Conservation (phyloP, 148 eudicot species). For the Chenopodium suecicum region DNA sequence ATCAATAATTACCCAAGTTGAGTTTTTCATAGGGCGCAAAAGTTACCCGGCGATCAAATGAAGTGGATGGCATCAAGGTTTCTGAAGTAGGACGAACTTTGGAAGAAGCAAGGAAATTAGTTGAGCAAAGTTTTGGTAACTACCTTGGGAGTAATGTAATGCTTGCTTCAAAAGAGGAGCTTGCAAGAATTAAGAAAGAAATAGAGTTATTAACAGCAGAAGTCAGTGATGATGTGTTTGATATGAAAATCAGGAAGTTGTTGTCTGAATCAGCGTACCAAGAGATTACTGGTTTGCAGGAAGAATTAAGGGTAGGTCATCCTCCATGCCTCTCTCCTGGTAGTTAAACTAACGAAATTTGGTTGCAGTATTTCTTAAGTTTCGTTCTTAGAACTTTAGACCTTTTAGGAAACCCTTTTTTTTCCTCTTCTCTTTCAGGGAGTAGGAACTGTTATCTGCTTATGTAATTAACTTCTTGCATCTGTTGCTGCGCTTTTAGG, state of each 20-base stretch:
- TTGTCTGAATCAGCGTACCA: slow-evolving; percentile 67
- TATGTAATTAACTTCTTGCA: not conserved
- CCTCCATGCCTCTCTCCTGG: not conserved
- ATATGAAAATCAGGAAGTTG: slow-evolving; percentile 59
- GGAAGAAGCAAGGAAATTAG: slow-evolving; percentile 95
- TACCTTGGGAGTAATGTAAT: slow-evolving; percentile 97
- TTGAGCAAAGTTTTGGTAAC: slow-evolving; percentile 98
- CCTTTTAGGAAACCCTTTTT: not conserved
- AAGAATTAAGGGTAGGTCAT: slow-evolving; percentile 68
- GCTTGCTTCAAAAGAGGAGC: slow-evolving; percentile 95
- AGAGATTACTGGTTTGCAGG: slow-evolving; percentile 82
- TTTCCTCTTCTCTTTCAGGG: not conserved
- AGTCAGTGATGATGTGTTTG: slow-evolving; percentile 87
- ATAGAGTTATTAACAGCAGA: slow-evolving; percentile 60
- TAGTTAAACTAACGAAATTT: not conserved
- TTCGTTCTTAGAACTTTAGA: not conserved
- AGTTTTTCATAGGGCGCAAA: slow-evolving; percentile 67
- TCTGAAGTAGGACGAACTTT: slow-evolving; percentile 70
- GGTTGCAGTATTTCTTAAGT: not conserved
- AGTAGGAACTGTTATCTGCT: not conserved
- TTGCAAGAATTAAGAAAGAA: slow-evolving; percentile 71
- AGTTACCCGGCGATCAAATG: slow-evolving; percentile 61
- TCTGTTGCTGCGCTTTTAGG: not conserved
- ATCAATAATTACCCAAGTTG: slow-evolving; percentile 14
- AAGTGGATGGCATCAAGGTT: slow-evolving; percentile 47